Percentiles rank a stretch among this genome's conserved stretches.
These are phyloP conservation scores for Persicaria maculosa DNA, from an alignment of 148 eudicot species.

Conservation along the genomic window DNA sequence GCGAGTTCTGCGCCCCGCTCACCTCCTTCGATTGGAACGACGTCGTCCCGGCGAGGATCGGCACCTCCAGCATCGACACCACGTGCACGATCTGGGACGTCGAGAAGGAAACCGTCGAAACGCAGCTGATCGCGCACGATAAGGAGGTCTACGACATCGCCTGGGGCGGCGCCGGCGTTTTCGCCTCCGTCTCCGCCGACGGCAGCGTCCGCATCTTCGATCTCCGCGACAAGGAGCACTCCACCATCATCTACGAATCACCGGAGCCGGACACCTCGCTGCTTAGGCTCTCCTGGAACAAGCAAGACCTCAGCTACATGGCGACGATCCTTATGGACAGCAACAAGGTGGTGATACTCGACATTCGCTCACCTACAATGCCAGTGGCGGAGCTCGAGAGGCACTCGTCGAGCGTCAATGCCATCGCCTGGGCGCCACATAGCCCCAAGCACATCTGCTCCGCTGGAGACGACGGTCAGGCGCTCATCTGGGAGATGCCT, in stretches of 20 bases:
- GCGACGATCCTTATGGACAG: slow-evolving; percentile 90
- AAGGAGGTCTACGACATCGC: slow-evolving; percentile 97
- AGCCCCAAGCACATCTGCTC: slow-evolving; percentile 77
- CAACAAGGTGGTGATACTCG: slow-evolving; percentile 77
- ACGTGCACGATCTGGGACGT: slow-evolving; percentile 96
- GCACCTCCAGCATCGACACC: slow-evolving; percentile 80
- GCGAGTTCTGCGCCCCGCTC: slow-evolving; percentile 79
- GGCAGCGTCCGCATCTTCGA: slow-evolving; percentile 91
- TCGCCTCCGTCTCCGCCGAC: slow-evolving; percentile 89
- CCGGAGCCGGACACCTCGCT: slow-evolving; percentile 85
- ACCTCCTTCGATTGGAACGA: slow-evolving; percentile 97
- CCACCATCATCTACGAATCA: slow-evolving; percentile 89
- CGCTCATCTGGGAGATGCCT: slow-evolving; percentile 86
- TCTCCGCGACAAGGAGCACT: slow-evolving; percentile 89
- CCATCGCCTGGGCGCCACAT: slow-evolving; percentile 90
- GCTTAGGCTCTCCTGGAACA: slow-evolving; percentile 87
- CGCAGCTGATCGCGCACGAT: slow-evolving; percentile 92
- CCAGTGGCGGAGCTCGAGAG: slow-evolving; percentile 95
- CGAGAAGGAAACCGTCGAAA: slow-evolving; percentile 71
- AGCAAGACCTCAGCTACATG: slow-evolving; percentile 88
- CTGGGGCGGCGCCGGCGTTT: slow-evolving; percentile 95
- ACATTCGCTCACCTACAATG: slow-evolving; percentile 75
- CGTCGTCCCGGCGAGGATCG: slow-evolving; percentile 60
- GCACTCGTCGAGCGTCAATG: slow-evolving; percentile 74
- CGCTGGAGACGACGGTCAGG: slow-evolving; percentile 80